These are phyloP conservation scores for Tulasnella sp. DNA, from an alignment of 768 basidiomycete genomes.

Conservation along the genomic window DNA sequence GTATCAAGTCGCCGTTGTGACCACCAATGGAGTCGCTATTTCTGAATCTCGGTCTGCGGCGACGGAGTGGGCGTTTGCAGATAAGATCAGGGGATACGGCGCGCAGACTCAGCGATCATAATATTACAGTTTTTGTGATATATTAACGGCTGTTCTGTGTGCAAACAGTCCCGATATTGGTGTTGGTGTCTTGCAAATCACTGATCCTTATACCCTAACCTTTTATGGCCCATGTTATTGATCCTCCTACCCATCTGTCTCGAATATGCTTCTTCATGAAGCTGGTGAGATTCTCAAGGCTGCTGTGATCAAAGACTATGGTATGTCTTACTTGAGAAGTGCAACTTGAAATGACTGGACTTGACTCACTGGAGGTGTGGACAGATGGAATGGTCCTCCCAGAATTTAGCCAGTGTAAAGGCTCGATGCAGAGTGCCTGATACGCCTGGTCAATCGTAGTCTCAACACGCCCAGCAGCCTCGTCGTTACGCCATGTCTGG, in stretches of 20 bases:
- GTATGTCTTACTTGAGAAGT: too few relatives aligned
- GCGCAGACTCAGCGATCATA: conserved; percentile 65
- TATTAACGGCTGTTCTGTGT: too few relatives aligned
- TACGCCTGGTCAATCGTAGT: neutral
- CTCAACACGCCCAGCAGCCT: neutral
- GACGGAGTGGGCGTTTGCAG: conserved; percentile 87
- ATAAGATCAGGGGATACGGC: conserved; percentile 83
- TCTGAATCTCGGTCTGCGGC: conserved; percentile 64
- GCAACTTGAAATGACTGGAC: too few relatives aligned
- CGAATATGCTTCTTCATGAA: neutral
- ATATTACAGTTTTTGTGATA: too few relatives aligned
- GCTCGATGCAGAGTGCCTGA: neutral
- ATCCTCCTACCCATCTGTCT: too few relatives aligned
- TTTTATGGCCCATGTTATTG: too few relatives aligned
- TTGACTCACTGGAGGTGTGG: too few relatives aligned
- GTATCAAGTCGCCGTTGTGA: conserved; percentile 94
- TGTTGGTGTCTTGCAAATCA: too few relatives aligned
- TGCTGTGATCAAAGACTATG: too few relatives aligned
- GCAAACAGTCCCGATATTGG: too few relatives aligned
- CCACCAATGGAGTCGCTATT: conserved; percentile 60
- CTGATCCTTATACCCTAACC: too few relatives aligned
- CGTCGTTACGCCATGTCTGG: neutral
- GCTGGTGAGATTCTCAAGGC: neutral
- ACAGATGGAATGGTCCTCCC: too few relatives aligned
- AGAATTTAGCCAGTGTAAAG: neutral